Evolutionary conservation across 768 basidiomycete species (phyloP).

Genomic region (Lactarius psammicola): DNA sequence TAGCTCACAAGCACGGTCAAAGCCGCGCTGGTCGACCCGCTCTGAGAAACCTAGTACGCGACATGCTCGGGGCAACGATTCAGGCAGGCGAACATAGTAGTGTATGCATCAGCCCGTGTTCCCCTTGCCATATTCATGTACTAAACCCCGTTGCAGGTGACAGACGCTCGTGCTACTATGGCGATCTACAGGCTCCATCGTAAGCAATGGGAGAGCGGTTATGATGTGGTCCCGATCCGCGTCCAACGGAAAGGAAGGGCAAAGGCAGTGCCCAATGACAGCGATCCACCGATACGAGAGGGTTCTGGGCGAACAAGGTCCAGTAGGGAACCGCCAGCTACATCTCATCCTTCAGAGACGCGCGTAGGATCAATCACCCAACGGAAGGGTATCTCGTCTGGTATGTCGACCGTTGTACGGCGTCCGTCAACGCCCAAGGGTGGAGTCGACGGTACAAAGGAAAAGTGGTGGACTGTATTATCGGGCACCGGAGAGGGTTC

Average conservation of each 20-base stretch:
- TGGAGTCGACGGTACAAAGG: neutral
- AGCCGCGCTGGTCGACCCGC: constrained; percentile 66
- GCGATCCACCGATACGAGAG: neutral
- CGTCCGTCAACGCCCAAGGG: constrained; percentile 9
- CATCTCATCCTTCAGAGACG: neutral
- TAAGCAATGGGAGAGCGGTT: constrained; percentile 67
- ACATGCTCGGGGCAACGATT: constrained; percentile 77
- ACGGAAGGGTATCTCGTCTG: constrained; percentile 26
- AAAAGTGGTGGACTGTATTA: constrained; percentile 24
- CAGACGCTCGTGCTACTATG: constrained; percentile 94
- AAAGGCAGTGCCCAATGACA: constrained; percentile 22
- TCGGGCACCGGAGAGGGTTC: constrained; percentile 7
- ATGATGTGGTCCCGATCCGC: constrained; percentile 17
- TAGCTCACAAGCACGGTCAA: constrained; percentile 58
- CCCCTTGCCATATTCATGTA: neutral
- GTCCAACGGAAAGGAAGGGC: constrained; percentile 3
- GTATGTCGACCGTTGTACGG: constrained; percentile 23
- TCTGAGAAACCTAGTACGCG: constrained; percentile 72
- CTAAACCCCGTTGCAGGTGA: constrained; percentile 53
- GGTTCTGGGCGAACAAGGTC: constrained; percentile 1
- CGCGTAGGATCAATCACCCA: constrained; percentile 1
- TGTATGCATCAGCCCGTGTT: constrained; percentile 46
- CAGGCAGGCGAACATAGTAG: constrained; percentile 90
- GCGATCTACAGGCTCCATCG: constrained; percentile 84
- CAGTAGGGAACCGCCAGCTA: neutral